Conservation (phyloP, 257 asterid species). For the Pogostemon cablin region DNA sequence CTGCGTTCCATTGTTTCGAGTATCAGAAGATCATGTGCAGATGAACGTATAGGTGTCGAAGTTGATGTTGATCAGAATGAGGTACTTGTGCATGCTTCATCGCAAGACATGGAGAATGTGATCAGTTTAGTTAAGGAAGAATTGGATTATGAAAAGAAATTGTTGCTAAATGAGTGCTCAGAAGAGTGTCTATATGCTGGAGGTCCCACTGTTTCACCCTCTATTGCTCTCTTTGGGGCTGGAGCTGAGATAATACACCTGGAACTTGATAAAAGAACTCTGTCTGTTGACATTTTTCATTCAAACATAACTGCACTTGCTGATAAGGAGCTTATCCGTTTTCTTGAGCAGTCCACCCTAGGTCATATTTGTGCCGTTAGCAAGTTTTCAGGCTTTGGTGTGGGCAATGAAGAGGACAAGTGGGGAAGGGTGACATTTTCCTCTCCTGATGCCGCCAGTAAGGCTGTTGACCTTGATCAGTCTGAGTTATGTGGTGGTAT, state of each 20-base stretch:
- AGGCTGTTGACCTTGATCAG: conserved; percentile 50
- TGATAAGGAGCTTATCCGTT: conserved; percentile 68
- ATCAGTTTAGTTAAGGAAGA: conserved; percentile 46
- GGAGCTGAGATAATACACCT: conserved; percentile 89
- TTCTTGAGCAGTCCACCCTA: conserved; percentile 59
- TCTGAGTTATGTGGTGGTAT: conserved; percentile 55
- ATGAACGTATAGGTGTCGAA: conserved; percentile 69
- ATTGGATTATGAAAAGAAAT: conserved; percentile 61
- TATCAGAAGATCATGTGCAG: conserved; percentile 57
- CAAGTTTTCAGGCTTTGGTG: conserved; percentile 49
- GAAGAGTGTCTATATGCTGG: conserved; percentile 70
- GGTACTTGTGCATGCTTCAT: conserved; percentile 64
- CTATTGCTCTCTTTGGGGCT: conserved; percentile 86
- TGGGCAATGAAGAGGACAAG: conserved; percentile 53
- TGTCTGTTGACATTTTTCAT: conserved; percentile 75
- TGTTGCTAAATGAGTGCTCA: conserved; percentile 71
- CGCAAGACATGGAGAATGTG: conserved; percentile 66
- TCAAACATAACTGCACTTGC: conserved; percentile 47
- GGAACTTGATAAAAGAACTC: conserved; percentile 78
- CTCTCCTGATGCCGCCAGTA: conserved; percentile 78
- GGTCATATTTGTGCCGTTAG: conserved; percentile 61
- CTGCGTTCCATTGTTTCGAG: conserved; percentile 57
- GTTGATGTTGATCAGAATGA: conserved; percentile 70
- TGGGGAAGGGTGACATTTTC: conserved; percentile 93
- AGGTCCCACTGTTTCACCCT: conserved; percentile 54